These are phyloP conservation scores for Dothiorella sarmentorum DNA, from an alignment of 2,329 filamentous ascomycete genomes.

Conservation along the genomic window DNA sequence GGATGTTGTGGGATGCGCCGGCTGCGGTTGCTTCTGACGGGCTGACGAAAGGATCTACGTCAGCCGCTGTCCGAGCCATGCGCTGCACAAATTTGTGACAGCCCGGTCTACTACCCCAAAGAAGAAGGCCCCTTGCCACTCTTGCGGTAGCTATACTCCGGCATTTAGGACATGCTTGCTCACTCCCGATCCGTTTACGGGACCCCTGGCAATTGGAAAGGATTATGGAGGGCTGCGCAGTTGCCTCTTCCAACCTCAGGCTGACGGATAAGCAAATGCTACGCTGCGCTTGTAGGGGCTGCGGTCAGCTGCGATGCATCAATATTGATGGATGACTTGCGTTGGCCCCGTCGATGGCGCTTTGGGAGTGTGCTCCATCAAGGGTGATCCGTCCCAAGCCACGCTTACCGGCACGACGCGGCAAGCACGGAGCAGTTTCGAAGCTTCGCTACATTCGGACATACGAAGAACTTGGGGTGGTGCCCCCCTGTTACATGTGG, in stretches of 20 bases:
- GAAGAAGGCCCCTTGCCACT: slow-evolving; percentile 13
- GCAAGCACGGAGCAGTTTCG: slow-evolving; percentile 18
- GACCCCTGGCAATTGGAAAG: not conserved
- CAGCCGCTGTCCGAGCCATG: slow-evolving; percentile 17
- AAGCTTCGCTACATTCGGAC: slow-evolving; percentile 17
- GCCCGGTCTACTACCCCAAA: slow-evolving; percentile 11
- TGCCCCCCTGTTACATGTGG: slow-evolving; percentile 12
- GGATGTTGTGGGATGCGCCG: slow-evolving; percentile 9
- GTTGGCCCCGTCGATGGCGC: slow-evolving; percentile 10
- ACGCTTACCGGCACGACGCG: slow-evolving; percentile 17
- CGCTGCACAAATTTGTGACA: slow-evolving; percentile 19
- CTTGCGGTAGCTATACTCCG: slow-evolving; percentile 11
- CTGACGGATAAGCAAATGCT: slow-evolving; percentile 7
- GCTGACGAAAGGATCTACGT: slow-evolving; percentile 20
- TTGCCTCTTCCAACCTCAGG: slow-evolving; percentile 6
- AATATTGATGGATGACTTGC: slow-evolving; percentile 14
- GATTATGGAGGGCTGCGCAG: not conserved
- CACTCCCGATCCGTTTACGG: slow-evolving; percentile 2
- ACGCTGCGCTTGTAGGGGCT: slow-evolving; percentile 1
- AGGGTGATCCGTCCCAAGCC: slow-evolving; percentile 17
- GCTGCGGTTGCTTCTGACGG: slow-evolving; percentile 15
- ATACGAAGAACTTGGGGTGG: slow-evolving; percentile 2
- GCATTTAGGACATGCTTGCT: slow-evolving; percentile 7
- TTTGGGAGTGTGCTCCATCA: slow-evolving; percentile 4
- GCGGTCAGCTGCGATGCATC: slow-evolving; percentile 13